Base-by-base conservation (phyloP, 2,329 filamentous ascomycete genomes). In the Penicillium glabrum region DNA sequence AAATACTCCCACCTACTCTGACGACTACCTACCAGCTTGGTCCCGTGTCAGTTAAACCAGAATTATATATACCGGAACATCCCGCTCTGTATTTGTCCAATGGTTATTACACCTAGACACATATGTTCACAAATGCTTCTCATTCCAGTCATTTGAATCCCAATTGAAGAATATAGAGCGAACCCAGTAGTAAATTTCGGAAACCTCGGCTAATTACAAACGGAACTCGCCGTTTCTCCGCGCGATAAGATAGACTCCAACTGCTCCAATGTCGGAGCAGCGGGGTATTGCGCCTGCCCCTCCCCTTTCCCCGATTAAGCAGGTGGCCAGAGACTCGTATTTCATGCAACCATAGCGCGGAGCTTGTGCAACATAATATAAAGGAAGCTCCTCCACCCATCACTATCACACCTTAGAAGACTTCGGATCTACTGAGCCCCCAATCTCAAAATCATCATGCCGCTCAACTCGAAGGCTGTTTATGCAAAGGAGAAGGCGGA, bases 401-500 rank as follows among this genome's bases (percentile, higher is more conserved):
- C 10, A 23, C 24, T 51, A 37, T 23, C 13, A 31, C 33, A 23
- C 19, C 14, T 14, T 26, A 43, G 24, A 19, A 31, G 10, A 29
- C 27, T 4, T 5, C 10, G 10, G 7, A 19, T 27, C 23, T 14
- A 29, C 8, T 27, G 23, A 39, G 27, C 14, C 29, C 13, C 24
- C 39, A 19, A 26, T 24, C 6, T 21, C 23, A 21, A 37, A 16
- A 24, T 21, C 19, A 35, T 51, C 53, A 71, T 82, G 80, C 77
- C 79, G 57, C 78, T 82, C 59, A 77, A 78, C 60, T 71, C 77
- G 14, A 74, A 73, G 56, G 75, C 82, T 53, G 73, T 86, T 51
- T 83, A 82, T 61, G 77, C 82, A 29, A 74, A 77, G 52, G 68
- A 69, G 23, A 76, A 82, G 45, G 76, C 80, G 9, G 74, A 79